Conservation (phyloP, 1,284 basidiomycete genomes). For the Exsudoporus floridanus region DNA sequence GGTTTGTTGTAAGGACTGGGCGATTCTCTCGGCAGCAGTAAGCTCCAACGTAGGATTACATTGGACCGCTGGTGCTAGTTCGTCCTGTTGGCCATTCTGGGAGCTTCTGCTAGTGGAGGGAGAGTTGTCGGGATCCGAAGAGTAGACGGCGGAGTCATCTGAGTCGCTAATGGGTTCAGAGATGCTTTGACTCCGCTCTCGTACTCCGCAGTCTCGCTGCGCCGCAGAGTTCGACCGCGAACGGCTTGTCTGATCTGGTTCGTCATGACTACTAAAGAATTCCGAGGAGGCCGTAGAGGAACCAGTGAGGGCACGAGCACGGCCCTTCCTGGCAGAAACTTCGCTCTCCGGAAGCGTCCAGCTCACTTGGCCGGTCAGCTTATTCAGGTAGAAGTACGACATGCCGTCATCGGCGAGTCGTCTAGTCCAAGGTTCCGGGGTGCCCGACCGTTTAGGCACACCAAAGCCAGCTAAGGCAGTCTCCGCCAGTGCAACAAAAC, state of each 20-base stretch:
- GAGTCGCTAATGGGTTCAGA: conserved; percentile 62
- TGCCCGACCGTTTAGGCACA: conserved; percentile 53
- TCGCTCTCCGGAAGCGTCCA: conserved; percentile 62
- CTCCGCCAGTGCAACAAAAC: conserved; percentile 37
- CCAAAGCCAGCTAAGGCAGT: conserved; percentile 54
- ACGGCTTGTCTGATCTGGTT: conserved; percentile 27
- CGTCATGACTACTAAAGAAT: conserved; percentile 26
- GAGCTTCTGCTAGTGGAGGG: conserved; percentile 37
- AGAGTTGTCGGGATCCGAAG: conserved; percentile 44
- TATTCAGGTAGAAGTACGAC: conserved; percentile 80
- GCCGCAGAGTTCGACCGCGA: conserved; percentile 39
- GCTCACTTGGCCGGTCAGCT: conserved; percentile 61
- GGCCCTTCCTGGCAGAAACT: conserved; percentile 21
- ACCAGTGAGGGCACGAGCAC: conserved; percentile 34
- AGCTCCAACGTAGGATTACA: conserved; percentile 41
- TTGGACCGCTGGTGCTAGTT: conserved; percentile 16
- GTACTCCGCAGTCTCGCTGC: conserved; percentile 19
- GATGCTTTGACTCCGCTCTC: conserved; percentile 35
- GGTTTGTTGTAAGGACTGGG: conserved; percentile 61
- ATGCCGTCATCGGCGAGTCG: conserved; percentile 83
- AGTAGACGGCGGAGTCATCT: conserved; percentile 73
- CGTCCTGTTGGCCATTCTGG: conserved; percentile 29
- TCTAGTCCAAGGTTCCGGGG: conserved; percentile 77
- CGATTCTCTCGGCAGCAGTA: conserved; percentile 66
- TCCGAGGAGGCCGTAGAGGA: conserved; percentile 37